Evolutionary conservation across 1,139 yeast species (phyloP), one percentile per base, ranked within the genome.

Genomic region (Scheffersomyces illinoinensis): DNA sequence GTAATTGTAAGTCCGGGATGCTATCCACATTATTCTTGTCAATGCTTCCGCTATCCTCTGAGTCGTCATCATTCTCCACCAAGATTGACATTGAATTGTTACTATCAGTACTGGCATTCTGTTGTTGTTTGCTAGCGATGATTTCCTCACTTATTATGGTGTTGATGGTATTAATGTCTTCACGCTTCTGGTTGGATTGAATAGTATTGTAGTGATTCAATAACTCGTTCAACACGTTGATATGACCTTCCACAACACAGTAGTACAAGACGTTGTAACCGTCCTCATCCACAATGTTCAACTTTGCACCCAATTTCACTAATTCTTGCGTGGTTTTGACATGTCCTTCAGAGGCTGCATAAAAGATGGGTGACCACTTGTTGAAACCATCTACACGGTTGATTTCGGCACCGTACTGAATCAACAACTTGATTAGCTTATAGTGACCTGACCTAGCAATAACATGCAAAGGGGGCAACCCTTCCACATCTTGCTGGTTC

Each of bases 191-290:
- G 53, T 48, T 48, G 18, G 55, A 49, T 39, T 49, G 47, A 46
- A 33, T n/a, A 56, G 56, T 55, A 48, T 19, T 54, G 56, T 68
- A 68, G 62, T 76, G 76, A 21, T 72, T 70, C 53, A 81, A 78
- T 53, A 95, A 76, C 43, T 88, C 88, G 71, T 91, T 90, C 64
- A 93, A 77, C 3, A 92, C 95, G 23, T 81, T 84, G 51, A 92
- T 86, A 69, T 93, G 95, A 18, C 99, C 98, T 71, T 93, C 98
- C 84, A 97, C 91, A 39, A 93, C 90, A 54, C 98, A 95, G 70
- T 93, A 91, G 71, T 91, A 95, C 54, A 93, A 76, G 0, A 97
- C 97, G 58, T 90, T 86, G 66, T 85, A 85, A 2, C 95, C 92
- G 63, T 92, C 92, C 61, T 89, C 96, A 73, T 95, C 99, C n/a